Evolutionary conservation across 805 yeast genomes (phyloP).

Genomic region (Lipomyces oligophaga): DNA sequence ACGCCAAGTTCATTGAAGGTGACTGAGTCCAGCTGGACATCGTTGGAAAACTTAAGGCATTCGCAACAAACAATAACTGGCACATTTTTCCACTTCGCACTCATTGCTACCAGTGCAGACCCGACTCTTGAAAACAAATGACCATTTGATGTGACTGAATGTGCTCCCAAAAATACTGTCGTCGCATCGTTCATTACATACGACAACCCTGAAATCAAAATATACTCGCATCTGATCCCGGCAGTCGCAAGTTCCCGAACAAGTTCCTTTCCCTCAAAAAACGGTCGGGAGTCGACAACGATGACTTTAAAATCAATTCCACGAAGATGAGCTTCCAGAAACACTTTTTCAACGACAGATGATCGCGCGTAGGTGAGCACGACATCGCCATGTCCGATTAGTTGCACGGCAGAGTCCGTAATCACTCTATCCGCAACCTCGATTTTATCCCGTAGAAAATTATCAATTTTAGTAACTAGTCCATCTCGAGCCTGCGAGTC

Average conservation of each 20-base stretch:
- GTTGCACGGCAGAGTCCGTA: conserved; percentile 71
- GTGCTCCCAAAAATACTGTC: conserved; percentile 91
- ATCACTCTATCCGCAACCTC: conserved; percentile 80
- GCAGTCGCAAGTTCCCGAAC: conserved; percentile 58
- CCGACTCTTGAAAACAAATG: conserved; percentile 91
- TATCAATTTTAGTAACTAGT: conserved; percentile 66
- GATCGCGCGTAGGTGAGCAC: conserved; percentile 87
- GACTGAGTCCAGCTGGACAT: conserved; percentile 94
- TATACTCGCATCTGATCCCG: conserved; percentile 73
- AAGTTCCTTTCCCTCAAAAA: conserved; percentile 84
- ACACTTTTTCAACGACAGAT: conserved; percentile 70
- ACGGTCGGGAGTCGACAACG: conserved; percentile 88
- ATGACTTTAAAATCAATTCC: conserved; percentile 70
- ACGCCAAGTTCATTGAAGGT: conserved; percentile 74
- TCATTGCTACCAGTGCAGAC: conserved; percentile 88
- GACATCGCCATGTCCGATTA: conserved; percentile 70
- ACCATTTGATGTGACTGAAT: conserved; percentile 94
- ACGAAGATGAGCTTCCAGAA: conserved; percentile 62
- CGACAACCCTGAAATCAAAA: conserved; percentile 71
- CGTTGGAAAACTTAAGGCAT: conserved; percentile 86
- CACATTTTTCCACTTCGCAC: conserved; percentile 78
- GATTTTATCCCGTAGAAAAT: conserved; percentile 77
- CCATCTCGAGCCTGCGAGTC: conserved; percentile 64
- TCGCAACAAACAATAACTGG: conserved; percentile 97
- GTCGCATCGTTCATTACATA: conserved; percentile 83